These are phyloP conservation scores for Plasmodium falciparum DNA, from an alignment of 169 alveolate genomes.

Conservation along the genomic window DNA sequence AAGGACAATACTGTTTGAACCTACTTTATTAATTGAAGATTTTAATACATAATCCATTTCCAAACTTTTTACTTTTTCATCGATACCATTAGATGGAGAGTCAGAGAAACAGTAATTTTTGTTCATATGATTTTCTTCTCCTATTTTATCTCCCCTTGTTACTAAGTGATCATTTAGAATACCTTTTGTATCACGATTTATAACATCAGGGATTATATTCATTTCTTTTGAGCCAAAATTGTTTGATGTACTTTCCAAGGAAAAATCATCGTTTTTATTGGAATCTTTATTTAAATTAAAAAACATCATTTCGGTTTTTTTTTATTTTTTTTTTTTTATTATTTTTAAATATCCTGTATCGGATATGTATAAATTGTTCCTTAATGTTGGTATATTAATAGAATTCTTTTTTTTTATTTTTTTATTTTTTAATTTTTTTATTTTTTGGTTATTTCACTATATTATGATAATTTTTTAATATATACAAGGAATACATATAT, in stretches of 20 bases:
- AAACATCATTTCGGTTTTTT: constrained; percentile 20
- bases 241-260: constrained; percentile 11
- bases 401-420: background rate
- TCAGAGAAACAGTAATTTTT: constrained; percentile 2
- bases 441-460: background rate
- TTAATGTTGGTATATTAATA: too few relatives aligned
- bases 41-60: background rate
- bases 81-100: background rate
- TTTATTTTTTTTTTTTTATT: background rate
- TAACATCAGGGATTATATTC: constrained; percentile 1
- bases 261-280: background rate
- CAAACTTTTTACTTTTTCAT: background rate
- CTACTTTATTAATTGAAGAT: too few relatives aligned
- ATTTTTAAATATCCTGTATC: background rate
- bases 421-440: background rate
- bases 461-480: too few relatives aligned
- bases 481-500: too few relatives aligned
- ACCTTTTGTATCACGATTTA: constrained; percentile 45
- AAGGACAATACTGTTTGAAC: too few relatives aligned
- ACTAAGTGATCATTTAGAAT: constrained; percentile 17
- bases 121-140: constrained; percentile 15
- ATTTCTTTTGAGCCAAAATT: constrained; percentile 10
- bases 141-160: background rate
- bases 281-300: constrained; percentile 11
- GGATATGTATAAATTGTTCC: too few relatives aligned